Evolutionary conservation across 306 rosid genomes (phyloP).

Genomic region (Malus sylvestris): DNA sequence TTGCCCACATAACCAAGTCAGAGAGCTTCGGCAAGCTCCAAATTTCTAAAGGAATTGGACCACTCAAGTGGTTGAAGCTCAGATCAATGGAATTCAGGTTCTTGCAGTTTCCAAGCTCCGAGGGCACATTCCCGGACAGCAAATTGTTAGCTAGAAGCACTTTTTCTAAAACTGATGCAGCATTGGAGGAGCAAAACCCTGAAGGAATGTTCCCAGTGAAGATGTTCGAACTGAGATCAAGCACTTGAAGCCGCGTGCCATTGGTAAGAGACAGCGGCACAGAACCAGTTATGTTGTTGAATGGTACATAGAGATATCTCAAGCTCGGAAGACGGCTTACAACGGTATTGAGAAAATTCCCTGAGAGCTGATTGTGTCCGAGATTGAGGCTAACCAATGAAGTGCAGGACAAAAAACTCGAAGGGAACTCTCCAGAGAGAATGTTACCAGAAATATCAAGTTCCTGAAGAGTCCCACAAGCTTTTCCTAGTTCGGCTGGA

Average conservation of each 20-base stretch:
- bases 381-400: conserved; percentile 45
- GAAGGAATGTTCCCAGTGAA: conserved; percentile 48
- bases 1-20: conserved; percentile 75
- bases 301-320: conserved; percentile 39
- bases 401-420: conserved; percentile 36
- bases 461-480: conserved; percentile 35
- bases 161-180: conserved; percentile 36
- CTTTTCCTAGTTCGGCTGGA: conserved; percentile 38
- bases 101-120: conserved; percentile 49
- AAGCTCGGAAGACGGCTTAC: conserved; percentile 37
- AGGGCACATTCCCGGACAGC: conserved; percentile 45
- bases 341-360: conserved; percentile 36
- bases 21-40: conserved; percentile 58
- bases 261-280: conserved; percentile 47
- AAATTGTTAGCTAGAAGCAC: conserved; percentile 45
- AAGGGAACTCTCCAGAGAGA: conserved; percentile 53
- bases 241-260: conserved; percentile 38
- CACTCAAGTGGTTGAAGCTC: conserved; percentile 60
- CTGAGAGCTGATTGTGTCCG: conserved; percentile 45
- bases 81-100: conserved; percentile 47
- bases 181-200: conserved; percentile 29
- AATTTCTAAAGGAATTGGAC: conserved; percentile 48
- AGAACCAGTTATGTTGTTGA: conserved; percentile 58
- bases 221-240: conserved; percentile 57
- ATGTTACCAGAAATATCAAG: conserved; percentile 53